A percentile compares a stretch with the other conserved stretches of the same genome.
phyloP scores from a whole-genome alignment of 176 grass and related monocot genomes.

The Ampelocalamus luodianensis region DNA sequence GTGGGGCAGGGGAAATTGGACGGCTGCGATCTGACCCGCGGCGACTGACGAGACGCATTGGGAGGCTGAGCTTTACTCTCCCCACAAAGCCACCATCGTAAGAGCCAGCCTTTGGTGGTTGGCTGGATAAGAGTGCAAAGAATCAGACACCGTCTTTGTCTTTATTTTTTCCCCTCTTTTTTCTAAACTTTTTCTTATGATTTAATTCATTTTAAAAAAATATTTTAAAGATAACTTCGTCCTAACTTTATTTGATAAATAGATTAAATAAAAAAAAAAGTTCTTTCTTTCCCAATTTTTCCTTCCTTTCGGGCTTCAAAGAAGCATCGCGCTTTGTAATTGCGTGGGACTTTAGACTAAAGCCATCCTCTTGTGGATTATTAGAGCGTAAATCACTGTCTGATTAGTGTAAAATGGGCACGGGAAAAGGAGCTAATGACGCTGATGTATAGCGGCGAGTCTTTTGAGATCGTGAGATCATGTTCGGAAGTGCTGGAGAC shows the following conservation, averaged over 20 bases:
- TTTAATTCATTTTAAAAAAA: too few species aligned
- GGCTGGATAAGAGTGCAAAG: constrained; percentile 10
- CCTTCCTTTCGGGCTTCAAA: constrained; percentile 21
- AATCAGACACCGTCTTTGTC: background rate
- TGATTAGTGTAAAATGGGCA: background rate
- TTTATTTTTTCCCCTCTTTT: constrained; percentile 24
- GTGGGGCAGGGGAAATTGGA: background rate
- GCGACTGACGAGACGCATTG: background rate
- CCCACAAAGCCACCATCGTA: background rate
- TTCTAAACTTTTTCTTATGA: too few species aligned
- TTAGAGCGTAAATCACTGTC: background rate
- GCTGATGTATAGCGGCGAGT: background rate
- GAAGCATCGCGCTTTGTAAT: constrained; percentile 26
- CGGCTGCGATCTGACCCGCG: constrained; percentile 9
- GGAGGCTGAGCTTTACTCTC: constrained; percentile 1
- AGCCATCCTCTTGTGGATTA: background rate
- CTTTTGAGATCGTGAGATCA: background rate
- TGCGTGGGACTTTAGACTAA: constrained; percentile 13
- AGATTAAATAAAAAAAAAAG: too few species aligned
- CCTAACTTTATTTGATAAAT: too few species aligned
- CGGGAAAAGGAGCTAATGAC: background rate
- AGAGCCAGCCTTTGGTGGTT: background rate
- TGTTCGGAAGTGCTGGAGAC: background rate
- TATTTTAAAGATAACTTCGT: too few species aligned
- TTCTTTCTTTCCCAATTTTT: background rate